These are phyloP conservation scores for Coniella lustricola DNA, from an alignment of 2,329 filamentous ascomycete species.

Conservation along the genomic window DNA sequence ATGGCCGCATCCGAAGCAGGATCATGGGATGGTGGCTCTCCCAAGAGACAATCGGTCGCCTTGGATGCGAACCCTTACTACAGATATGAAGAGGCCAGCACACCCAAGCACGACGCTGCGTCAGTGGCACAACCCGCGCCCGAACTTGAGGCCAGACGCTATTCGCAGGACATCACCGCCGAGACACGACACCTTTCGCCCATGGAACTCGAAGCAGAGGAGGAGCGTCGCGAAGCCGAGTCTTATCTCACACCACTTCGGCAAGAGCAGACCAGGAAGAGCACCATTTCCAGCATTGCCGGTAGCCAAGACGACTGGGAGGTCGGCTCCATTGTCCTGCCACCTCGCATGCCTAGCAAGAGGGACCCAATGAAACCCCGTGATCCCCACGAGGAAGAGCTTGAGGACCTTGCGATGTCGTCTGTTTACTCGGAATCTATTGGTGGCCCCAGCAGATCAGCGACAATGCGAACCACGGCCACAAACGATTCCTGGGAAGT, in stretches of 20 bases:
- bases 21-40: conserved; percentile 3
- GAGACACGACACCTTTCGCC: conserved; percentile 10
- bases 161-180: conserved; percentile 12
- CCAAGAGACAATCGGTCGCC: conserved; percentile 6
- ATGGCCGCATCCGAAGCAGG: conserved; percentile 15
- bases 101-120: not conserved
- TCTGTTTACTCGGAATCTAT: conserved; percentile 3
- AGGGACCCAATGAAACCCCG: not conserved
- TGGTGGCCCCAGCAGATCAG: not conserved
- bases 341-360: conserved; percentile 14
- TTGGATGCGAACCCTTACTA: conserved; percentile 1
- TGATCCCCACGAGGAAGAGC: not conserved
- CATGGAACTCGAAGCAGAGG: conserved; percentile 8
- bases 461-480: not conserved
- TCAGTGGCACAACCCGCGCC: not conserved
- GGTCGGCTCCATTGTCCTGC: conserved; percentile 11
- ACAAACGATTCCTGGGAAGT: conserved; percentile 10
- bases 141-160: not conserved
- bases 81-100: not conserved
- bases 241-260: conserved; percentile 7
- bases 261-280: conserved; percentile 6
- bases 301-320: conserved; percentile 9
- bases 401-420: conserved; percentile 8
- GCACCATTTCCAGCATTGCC: not conserved
- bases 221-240: conserved; percentile 5